Base-by-base conservation (phyloP, 768 basidiomycete species). In the Phlegmacium glaucopus region DNA sequence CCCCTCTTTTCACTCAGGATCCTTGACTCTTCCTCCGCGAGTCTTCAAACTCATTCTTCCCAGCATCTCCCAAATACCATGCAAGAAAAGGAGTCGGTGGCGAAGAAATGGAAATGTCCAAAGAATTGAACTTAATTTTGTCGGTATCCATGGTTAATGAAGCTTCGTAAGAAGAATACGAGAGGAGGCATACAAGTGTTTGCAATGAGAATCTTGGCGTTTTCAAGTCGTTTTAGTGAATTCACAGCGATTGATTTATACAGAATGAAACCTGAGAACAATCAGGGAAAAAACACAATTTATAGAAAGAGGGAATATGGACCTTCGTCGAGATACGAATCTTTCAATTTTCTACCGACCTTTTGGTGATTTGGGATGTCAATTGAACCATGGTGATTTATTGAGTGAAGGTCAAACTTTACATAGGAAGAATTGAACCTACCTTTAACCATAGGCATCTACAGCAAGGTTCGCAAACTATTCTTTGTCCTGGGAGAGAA, bases 341-440 rank as follows among this genome's bases (percentile, higher is more conserved):
- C 95, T 0, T 93, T 95, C 58, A 99, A 77, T 73, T 97, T 99
- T 42, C 95, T 95, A 48, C 95, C 95, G n/a, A 90, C 91, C 97
- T 97, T 79, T 99, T 99, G 75, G 97, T 99, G 66, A 98, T 87
- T 69, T 99, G n/a, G 95, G 55, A 99, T 97, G 66, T 98, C 88
- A 42, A 90, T 94, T 30, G 94, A 96, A 29, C 96, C 96, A 88
- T 93, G 58, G 6, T 41, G 12, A 7, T 30, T n/a, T 2, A n/a
- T 56, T 40, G 52, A 30, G 17, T 15, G 35, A 41, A 47, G 17
- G 7, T 30, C 13, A 36, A 13, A 42, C 27, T 9, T 18, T 4
- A n/a, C n/a, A n/a, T n/a, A 9, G 12, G 38, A 27, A 6, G 5
- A 1, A 17, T 12, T 9, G 27, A 34, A 8, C 17, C 43, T 50